These are phyloP conservation scores for Trifolium fragiferum DNA, from an alignment of 306 rosid genomes.

Conservation along the genomic window DNA sequence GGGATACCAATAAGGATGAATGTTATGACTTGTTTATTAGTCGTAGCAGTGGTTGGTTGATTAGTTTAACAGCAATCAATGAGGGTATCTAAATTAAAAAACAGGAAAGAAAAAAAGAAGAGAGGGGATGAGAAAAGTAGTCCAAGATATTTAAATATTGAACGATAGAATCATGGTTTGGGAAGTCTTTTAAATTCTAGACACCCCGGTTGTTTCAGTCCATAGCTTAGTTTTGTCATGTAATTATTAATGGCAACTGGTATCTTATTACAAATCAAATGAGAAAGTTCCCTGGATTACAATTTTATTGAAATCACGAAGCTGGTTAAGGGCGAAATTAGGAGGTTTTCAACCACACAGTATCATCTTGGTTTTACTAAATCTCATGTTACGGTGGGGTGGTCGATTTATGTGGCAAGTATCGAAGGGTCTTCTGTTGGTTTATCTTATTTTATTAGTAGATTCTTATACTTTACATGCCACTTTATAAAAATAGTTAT, in stretches of 20 bases:
- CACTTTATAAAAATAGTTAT: too few species aligned
- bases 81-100: background rate
- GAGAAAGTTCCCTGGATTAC: background rate
- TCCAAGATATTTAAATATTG: slow-evolving; percentile 1
- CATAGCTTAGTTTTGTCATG: background rate
- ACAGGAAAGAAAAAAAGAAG: background rate
- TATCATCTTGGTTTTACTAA: background rate
- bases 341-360: background rate
- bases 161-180: background rate
- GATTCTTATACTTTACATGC: too few species aligned
- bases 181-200: background rate
- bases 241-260: background rate
- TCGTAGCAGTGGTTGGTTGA: background rate
- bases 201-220: background rate
- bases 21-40: background rate
- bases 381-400: background rate
- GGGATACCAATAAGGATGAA: background rate
- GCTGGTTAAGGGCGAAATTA: background rate
- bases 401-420: background rate
- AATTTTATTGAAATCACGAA: background rate
- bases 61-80: background rate
- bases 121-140: background rate
- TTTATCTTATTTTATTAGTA: background rate
- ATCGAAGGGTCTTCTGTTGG: background rate
- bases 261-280: background rate